A percentile compares a stretch with the other conserved stretches of the same genome.
These are phyloP conservation scores for Scheffersomyces segobiensis DNA, from an alignment of 1,139 yeast genomes.

Conservation along the genomic window DNA sequence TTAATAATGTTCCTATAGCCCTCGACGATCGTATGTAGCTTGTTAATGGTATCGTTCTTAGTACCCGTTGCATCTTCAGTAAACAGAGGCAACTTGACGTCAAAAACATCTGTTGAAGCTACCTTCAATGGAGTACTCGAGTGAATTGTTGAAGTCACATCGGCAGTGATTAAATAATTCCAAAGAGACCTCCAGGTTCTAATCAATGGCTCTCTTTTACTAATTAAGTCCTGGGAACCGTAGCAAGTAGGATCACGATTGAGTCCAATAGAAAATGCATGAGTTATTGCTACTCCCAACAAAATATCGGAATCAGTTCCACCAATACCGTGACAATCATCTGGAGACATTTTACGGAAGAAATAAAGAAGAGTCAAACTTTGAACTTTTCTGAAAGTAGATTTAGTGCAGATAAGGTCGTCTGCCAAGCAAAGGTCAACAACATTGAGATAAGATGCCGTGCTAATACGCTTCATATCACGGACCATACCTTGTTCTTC, in stretches of 20 bases:
- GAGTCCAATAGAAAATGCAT: constrained; percentile 45
- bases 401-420: constrained; percentile 26
- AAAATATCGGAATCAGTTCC: constrained; percentile 43
- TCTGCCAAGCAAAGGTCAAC: constrained; percentile 36
- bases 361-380: constrained; percentile 44
- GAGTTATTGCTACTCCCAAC: constrained; percentile 39
- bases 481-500: constrained; percentile 30
- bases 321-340: constrained; percentile 46
- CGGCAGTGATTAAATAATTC: constrained; percentile 31
- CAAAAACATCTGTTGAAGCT: constrained; percentile 28
- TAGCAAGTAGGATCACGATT: constrained; percentile 44
- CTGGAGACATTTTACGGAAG: constrained; percentile 41
- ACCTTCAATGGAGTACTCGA: constrained; percentile 35
- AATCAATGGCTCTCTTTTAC: constrained; percentile 26
- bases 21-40: constrained; percentile 20
- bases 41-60: constrained; percentile 13
- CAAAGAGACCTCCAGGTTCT: constrained; percentile 43
- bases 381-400: constrained; percentile 37
- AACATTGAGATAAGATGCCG: constrained; percentile 24
- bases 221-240: constrained; percentile 30
- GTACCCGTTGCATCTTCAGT: constrained; percentile 18
- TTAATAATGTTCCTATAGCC: constrained; percentile 33
- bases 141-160: constrained; percentile 36
- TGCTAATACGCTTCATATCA: constrained; percentile 22
- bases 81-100: constrained; percentile 30